Evolutionary conservation across 495 filamentous ascomycete genomes (phyloP), one percentile per base, ranked within the genome.

Genomic region (Aspergillus homomorphus): DNA sequence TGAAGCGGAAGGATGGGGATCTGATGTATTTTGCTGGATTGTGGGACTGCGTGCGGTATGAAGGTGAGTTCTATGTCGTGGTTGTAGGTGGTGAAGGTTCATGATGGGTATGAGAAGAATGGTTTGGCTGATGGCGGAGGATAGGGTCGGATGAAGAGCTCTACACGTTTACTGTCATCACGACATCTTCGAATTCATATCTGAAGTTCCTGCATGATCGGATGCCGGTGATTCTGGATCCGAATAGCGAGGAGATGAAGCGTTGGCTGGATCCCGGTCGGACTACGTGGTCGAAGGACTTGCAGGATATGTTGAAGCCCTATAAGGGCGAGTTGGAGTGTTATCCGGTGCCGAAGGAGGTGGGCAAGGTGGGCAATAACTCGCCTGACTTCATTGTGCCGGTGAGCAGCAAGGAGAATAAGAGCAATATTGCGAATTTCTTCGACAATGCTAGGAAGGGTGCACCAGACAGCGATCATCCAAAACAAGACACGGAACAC

Each of bases 351-450:
- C 82, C 81, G 46, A 90, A 89, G 68, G 92, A 94, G 14, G 94
- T 98, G 0, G 92, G 92, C 0, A 97, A 96, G 74, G 94, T 96
- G 1, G 92, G 93, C n/a, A 96, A 96, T 60, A 89, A 96, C 67
- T 90, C 87, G 18, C 84, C 88, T 0, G 79, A 76, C 2, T 96
- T 98, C 67, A 82, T 98, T 42, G 76, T 96, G 1, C 92, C 92
- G 0, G 73, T 96, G 45, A 80, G 85, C 62, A 91, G 88, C 70
- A 86, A 81, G 51, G 89, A 92, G 66, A 96, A 96, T 65, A 96
- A 95, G 75, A 83, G 77, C 42, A 95, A 91, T 59, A 97, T 98
- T 69, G 89, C 88, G 15, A 96, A 95, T 67, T 97, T 95, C 75
- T 98, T 98, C 64, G 81, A 75, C 5, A 85, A 83, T 58, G 54